Evolutionary conservation across 169 alveolate genomes (phyloP).

Genomic region (Plasmodium inui): DNA sequence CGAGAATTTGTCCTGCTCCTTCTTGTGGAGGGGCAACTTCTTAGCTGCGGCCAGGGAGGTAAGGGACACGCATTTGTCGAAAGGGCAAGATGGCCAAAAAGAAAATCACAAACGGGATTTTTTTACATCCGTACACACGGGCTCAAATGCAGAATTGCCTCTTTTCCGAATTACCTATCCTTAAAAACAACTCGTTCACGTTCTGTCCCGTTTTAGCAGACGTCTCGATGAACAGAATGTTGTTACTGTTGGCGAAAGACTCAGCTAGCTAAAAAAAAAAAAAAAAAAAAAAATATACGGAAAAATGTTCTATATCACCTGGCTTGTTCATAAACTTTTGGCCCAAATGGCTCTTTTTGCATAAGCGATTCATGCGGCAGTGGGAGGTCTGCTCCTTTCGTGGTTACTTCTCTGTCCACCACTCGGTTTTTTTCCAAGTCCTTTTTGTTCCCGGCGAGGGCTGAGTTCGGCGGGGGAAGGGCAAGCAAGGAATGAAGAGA

Average conservation of each 20-base stretch:
- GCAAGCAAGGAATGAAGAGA: not conserved
- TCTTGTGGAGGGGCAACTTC: conserved; percentile 70
- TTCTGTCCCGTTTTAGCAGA: conserved; percentile 93
- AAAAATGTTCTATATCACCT: not conserved
- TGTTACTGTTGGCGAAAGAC: conserved; percentile 91
- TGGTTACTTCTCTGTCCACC: conserved; percentile 88
- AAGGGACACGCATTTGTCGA: not conserved
- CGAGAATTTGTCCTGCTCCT: conserved; percentile 46
- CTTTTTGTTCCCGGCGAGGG: conserved; percentile 91
- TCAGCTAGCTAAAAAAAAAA: conserved; percentile 69
- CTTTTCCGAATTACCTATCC: conserved; percentile 77
- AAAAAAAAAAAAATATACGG: not conserved
- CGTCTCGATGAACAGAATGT: conserved; percentile 91
- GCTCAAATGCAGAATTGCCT: not conserved
- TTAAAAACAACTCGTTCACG: conserved; percentile 89
- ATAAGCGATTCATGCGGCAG: conserved; percentile 7
- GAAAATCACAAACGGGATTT: conserved; percentile 4
- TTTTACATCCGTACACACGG: not conserved
- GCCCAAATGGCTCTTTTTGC: not conserved
- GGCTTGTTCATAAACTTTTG: not conserved
- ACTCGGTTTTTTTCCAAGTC: conserved; percentile 89
- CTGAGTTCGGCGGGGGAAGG: conserved; percentile 65
- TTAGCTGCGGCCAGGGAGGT: conserved; percentile 26
- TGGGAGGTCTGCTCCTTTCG: not conserved
- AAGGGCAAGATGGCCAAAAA: not conserved